A percentile compares a stretch with the other conserved stretches of the same genome.
These are phyloP conservation scores for Rhodosporidiobolus sp. DNA, from an alignment of 768 basidiomycete genomes.

Conservation along the genomic window DNA sequence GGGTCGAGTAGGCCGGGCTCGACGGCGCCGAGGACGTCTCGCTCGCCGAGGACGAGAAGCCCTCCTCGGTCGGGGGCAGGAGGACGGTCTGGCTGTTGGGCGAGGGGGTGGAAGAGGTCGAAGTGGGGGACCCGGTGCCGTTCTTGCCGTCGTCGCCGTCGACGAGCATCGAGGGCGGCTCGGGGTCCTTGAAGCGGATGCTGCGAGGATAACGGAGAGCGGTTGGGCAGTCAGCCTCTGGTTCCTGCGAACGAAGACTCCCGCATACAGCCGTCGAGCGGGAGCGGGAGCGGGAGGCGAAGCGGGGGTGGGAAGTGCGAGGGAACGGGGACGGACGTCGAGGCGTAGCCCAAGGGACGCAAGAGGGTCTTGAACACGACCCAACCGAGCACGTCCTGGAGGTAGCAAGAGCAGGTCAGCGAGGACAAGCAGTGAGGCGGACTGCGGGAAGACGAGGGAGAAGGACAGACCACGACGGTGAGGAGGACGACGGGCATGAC, in stretches of 20 bases:
- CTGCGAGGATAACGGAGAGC: neutral
- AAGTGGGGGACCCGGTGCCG: neutral
- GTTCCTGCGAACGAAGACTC: neutral
- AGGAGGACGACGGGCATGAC: slow-evolving; percentile 27
- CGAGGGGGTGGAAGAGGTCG: slow-evolving; percentile 13
- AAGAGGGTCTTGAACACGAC: slow-evolving; percentile 23
- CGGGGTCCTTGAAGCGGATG: slow-evolving; percentile 39
- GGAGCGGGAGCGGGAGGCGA: no score
- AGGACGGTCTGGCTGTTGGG: no score
- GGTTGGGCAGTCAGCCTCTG: neutral
- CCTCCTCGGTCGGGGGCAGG: no score
- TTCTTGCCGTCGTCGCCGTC: no score
- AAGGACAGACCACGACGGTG: slow-evolving; percentile 12
- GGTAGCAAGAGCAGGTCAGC: no score
- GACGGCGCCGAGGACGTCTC: slow-evolving; percentile 12
- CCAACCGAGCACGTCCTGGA: slow-evolving; percentile 32
- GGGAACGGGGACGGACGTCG: slow-evolving; percentile 19
- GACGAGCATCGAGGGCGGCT: slow-evolving; percentile 13
- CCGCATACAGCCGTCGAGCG: no score
- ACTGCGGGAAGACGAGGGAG: neutral
- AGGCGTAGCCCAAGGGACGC: slow-evolving; percentile 28
- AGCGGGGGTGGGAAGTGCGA: no score
- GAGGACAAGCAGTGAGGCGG: neutral
- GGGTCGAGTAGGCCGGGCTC: neutral
- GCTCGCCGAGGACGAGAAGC: neutral